Base-by-base conservation (phyloP, 208 protist species). In the Trypanosoma melophagium region DNA sequence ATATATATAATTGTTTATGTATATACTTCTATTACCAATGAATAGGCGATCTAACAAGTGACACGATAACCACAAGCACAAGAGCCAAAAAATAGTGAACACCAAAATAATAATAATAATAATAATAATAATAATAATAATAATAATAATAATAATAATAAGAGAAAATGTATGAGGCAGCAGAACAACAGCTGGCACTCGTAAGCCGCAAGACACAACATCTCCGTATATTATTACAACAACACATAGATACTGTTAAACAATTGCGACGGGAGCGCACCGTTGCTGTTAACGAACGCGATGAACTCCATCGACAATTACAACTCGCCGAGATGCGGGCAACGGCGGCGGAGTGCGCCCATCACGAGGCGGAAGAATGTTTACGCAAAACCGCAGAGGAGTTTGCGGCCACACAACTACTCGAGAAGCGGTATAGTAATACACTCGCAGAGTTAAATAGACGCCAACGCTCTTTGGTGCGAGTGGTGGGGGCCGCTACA, bases 371-470 rank as follows among this genome's bases (percentile, higher is more conserved):
- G 60, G 51, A 61, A 13, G 13, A 13, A 13, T 53, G 52, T 38
- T 57, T 63, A 31, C 17, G 49, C 52, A 7, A 28, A 28, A 56
- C 56, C 25, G 73, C 66, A 7, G 60, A 66, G 52, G 66, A 66
- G 45, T 72, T 77, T 57, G 61, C 71, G 9, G 13, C 13, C 40
- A 69, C 65, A 38, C 76, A 77, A 22, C 42, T 74, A 25, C 62
- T 81, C 5, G 47, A 69, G 55, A 77, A 74, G 50, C 50, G 51
- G 0, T 77, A 78, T 16, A 45, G 57, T 1, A 79, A 63, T 7
- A 77, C 69, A 24, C 66, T 86, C 41, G 56, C 73, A 9, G 70
- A 84, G 24, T 56, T 89, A 19, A 35, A 74, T 24, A 78, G 76
- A 16, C 22, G 54, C 22, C 55, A 83, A 52, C 65, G 57, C 5